Conservation (phyloP, 2,329 filamentous ascomycete species). For the Atkinsonella hypoxylon region DNA sequence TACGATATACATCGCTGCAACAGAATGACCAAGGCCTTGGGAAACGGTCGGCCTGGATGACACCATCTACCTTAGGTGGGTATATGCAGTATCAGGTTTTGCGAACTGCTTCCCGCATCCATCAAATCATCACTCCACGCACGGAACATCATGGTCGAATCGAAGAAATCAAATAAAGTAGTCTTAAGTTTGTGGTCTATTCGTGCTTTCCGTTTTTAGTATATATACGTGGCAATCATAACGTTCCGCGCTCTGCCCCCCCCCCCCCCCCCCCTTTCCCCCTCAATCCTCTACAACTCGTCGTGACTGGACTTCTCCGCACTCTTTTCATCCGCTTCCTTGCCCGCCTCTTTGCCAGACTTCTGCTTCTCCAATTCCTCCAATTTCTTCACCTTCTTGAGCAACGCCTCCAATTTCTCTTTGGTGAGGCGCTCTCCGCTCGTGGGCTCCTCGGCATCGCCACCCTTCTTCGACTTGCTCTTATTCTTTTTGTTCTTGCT, state of each 20-base stretch:
- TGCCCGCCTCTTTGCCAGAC: constrained; percentile 14
- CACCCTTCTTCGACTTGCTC: constrained; percentile 23
- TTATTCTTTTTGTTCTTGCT: constrained; percentile 22
- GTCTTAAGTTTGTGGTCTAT: constrained; percentile 1
- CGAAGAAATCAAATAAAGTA: neutral
- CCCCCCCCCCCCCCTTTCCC: too few species aligned
- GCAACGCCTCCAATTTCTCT: constrained; percentile 31
- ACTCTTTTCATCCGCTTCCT: constrained; percentile 9
- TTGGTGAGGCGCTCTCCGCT: constrained; percentile 26
- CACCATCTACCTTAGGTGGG: too few species aligned
- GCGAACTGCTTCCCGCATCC: too few species aligned
- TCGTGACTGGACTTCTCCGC: constrained; percentile 18
- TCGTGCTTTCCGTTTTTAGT: constrained; percentile 2
- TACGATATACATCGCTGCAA: too few species aligned
- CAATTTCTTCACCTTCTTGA: constrained; percentile 22
- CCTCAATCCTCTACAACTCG: constrained; percentile 20
- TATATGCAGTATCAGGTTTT: too few species aligned
- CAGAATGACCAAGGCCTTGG: too few species aligned
- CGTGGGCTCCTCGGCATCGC: constrained; percentile 26
- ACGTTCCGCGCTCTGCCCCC: neutral
- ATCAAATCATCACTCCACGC: too few species aligned
- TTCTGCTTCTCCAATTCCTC: constrained; percentile 17
- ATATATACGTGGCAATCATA: constrained; percentile 2
- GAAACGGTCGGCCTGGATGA: too few species aligned
- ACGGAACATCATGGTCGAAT: neutral